Conservation (phyloP, 202 grass and related monocot genomes). For the Thinopyrum obtusiflorum region DNA sequence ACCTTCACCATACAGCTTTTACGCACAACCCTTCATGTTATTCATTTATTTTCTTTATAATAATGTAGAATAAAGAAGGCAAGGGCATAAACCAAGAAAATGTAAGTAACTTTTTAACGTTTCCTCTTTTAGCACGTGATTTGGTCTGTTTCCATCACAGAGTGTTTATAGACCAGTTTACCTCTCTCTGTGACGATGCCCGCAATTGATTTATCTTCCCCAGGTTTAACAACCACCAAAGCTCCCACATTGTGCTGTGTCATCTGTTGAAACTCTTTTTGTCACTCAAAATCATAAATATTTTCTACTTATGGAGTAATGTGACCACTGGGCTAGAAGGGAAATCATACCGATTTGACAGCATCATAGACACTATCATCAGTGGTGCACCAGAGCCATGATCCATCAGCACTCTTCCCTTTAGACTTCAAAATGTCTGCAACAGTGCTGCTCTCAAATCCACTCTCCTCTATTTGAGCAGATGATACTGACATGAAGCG, state of each 20-base stretch:
- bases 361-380: slow-evolving; percentile 91
- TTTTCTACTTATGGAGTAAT: background rate
- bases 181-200: slow-evolving; percentile 99
- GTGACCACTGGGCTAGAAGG: background rate
- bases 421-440: slow-evolving; percentile 81
- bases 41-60: background rate
- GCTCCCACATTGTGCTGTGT: slow-evolving; percentile 97
- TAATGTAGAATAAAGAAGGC: background rate
- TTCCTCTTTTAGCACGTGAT: background rate
- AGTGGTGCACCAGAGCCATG: slow-evolving; percentile 96
- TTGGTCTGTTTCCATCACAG: background rate
- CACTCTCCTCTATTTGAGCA: slow-evolving; percentile 65
- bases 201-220: slow-evolving; percentile 63
- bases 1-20: background rate
- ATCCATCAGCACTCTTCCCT: slow-evolving; percentile 91
- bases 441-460: slow-evolving; percentile 88
- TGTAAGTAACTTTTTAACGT: background rate
- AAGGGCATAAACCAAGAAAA: background rate
- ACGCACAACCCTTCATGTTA: background rate
- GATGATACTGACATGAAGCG: slow-evolving; percentile 69
- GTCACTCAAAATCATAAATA: background rate
- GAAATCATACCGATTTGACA: slow-evolving; percentile 81
- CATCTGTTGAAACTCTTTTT: slow-evolving; percentile 55
- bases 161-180: slow-evolving; percentile 24
- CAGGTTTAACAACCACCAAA: slow-evolving; percentile 90